phyloP scores from a whole-genome alignment of 2,329 filamentous ascomycete species.

The Monilinia fructigena region DNA sequence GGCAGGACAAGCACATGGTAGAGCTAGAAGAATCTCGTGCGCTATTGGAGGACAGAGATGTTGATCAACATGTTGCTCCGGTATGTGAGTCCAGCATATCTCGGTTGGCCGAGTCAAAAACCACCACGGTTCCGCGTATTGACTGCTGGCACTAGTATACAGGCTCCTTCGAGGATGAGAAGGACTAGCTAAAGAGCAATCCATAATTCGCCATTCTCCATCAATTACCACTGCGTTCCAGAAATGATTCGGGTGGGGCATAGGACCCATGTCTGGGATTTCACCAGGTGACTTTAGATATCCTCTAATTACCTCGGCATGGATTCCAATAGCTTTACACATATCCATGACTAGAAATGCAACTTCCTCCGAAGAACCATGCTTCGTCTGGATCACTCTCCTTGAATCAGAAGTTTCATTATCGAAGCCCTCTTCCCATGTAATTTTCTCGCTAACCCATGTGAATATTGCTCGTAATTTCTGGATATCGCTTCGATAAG shows the following conservation, averaged over 20 bases:
- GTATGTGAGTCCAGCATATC: slow-evolving; percentile 93
- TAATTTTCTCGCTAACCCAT: slow-evolving; percentile 92
- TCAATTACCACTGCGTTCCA: slow-evolving; percentile 96
- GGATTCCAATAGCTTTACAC: slow-evolving; percentile 85
- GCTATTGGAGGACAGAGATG: slow-evolving; percentile 88
- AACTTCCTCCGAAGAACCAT: slow-evolving; percentile 86
- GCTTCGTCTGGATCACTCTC: slow-evolving; percentile 77
- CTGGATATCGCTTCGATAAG: slow-evolving; percentile 92
- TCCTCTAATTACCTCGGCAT: slow-evolving; percentile 82
- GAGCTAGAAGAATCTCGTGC: slow-evolving; percentile 78
- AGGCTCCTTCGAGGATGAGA: slow-evolving; percentile 77
- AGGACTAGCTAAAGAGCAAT: slow-evolving; percentile 86
- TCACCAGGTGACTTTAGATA: slow-evolving; percentile 92
- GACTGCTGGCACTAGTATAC: slow-evolving; percentile 71
- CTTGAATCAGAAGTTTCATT: slow-evolving; percentile 73
- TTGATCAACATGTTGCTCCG: slow-evolving; percentile 82
- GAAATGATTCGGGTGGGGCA: slow-evolving; percentile 91
- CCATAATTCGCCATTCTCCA: slow-evolving; percentile 93
- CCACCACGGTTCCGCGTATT: slow-evolving; percentile 82
- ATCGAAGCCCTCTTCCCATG: slow-evolving; percentile 94
- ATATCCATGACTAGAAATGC: slow-evolving; percentile 87
- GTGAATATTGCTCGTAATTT: slow-evolving; percentile 92
- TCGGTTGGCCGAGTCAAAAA: slow-evolving; percentile 88
- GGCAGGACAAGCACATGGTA: slow-evolving; percentile 81
- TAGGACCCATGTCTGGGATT: slow-evolving; percentile 71